Base-by-base conservation (phyloP, 768 basidiomycete genomes). In the Auricularia sp. region DNA sequence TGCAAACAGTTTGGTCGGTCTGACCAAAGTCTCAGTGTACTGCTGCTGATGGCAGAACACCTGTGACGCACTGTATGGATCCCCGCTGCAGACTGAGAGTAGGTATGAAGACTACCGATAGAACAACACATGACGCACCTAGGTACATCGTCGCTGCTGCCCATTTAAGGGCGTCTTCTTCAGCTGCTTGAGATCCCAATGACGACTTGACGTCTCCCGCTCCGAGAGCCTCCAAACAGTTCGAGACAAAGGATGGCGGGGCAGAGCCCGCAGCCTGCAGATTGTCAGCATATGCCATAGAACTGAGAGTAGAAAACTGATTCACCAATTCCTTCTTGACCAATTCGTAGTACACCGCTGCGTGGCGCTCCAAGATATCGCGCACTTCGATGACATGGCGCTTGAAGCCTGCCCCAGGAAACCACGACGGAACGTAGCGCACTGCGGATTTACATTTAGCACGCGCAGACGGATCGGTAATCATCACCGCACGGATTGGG, bases 1-100 rank as follows among this genome's bases (percentile, higher is more conserved):
- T 71, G 16, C 69, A 68, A 1, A 78, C 65, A 0, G 71, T 72
- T 10, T 74, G 74, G 3, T 74, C 72, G 2, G 75, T 76, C 69
- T 73, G 47, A 10, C 42, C 36, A 42, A 8, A 42, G 39, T 42
- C 39, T 42, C 39, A 42, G 39, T 42, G 29, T 29, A 29, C 29
- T 29, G 29, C 29, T 29, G 29, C 29, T 29, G 29, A 29, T 29
- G 29, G 29, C 0, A 29, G 29, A 29, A 29, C 29, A 29, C 29
- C 0, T 29, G 29, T 29, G 29, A 29, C 39, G 39, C 39, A 42
- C 39, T 14, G 39, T 42, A 42, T 42, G 39, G 39, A 42, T 42
- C 39, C 39, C 39, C 8, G 39, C 39, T 42, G 39, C 39, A 7
- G 12, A 42, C 39, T 7, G 12, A 7, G 39, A 42, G 12, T 42